These are phyloP conservation scores for Yamadazyma olivae DNA, from an alignment of 805 yeast genomes.

Conservation along the genomic window DNA sequence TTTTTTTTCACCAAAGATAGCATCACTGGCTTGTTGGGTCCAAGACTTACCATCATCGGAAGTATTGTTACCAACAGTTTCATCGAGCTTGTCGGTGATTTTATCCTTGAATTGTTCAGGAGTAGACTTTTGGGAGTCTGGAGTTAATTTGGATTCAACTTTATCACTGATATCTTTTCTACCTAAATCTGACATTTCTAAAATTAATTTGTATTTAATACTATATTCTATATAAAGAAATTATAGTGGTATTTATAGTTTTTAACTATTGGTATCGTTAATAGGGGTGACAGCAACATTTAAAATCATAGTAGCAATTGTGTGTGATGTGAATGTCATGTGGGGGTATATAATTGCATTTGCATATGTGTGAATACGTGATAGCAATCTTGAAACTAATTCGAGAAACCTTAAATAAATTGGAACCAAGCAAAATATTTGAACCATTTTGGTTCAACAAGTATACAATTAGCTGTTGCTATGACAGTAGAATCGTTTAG, in stretches of 20 bases:
- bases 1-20: slow-evolving; percentile 39
- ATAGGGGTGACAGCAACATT: too few species aligned
- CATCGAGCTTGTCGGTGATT: slow-evolving; percentile 35
- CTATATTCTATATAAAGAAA: too few species aligned
- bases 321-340: too few species aligned
- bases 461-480: slow-evolving; percentile 65
- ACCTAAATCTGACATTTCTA: slow-evolving; percentile 43
- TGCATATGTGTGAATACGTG: too few species aligned
- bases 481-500: slow-evolving; percentile 36
- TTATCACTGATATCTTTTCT: slow-evolving; percentile 42
- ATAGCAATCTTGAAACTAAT: too few species aligned
- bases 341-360: too few species aligned
- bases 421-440: slow-evolving; percentile 53
- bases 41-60: slow-evolving; percentile 34
- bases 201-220: too few species aligned
- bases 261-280: too few species aligned
- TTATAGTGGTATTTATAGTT: too few species aligned
- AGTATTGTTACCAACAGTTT: slow-evolving; percentile 34
- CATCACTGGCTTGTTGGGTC: slow-evolving; percentile 43
- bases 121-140: slow-evolving; percentile 40
- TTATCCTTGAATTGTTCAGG: slow-evolving; percentile 35
- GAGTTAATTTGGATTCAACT: slow-evolving; percentile 34
- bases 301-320: too few species aligned
- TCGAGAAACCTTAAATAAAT: slow-evolving; percentile 6
- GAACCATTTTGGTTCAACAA: slow-evolving; percentile 90